A percentile compares a stretch with the other conserved stretches of the same genome.
Conservation (phyloP, 2,329 filamentous ascomycete genomes). For the Stagonosporopsis vannaccii region DNA sequence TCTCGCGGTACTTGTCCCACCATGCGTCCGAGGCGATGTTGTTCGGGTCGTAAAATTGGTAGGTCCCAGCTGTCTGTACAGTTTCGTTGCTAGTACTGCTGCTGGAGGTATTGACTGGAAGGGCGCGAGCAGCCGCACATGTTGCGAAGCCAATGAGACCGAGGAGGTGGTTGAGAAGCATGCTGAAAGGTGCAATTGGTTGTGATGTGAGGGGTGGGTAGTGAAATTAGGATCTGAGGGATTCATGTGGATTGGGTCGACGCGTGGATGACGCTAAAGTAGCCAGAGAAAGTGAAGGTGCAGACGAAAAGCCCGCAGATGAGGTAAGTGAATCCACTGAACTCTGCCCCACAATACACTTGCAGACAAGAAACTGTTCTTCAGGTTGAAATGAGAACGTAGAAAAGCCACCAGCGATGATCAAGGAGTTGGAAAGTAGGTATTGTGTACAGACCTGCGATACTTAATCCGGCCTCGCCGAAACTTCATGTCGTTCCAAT, state of each 20-base stretch:
- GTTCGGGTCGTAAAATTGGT: not conserved
- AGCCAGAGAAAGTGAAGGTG: constrained; percentile 2
- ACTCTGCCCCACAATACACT: not conserved
- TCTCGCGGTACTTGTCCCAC: constrained; percentile 19
- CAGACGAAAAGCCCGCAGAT: not conserved
- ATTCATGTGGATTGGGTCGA: not conserved
- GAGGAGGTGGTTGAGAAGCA: not conserved
- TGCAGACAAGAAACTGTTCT: not conserved
- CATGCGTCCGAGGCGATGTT: constrained; percentile 11
- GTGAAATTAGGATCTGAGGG: not conserved
- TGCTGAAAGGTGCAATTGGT: too few relatives aligned
- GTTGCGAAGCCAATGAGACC: not conserved
- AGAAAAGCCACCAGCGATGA: too few relatives aligned
- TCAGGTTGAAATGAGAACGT: too few relatives aligned
- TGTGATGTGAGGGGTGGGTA: not conserved
- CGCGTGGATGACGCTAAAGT: not conserved
- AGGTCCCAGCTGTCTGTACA: not conserved
- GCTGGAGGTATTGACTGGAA: not conserved
- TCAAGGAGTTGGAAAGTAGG: too few relatives aligned
- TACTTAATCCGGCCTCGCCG: too few relatives aligned
- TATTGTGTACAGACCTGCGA: too few relatives aligned
- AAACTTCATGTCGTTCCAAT: too few relatives aligned
- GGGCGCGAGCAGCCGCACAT: not conserved
- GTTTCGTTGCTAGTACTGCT: not conserved
- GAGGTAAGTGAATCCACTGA: not conserved